These are phyloP conservation scores for Dictyostelium citrinum DNA, from an alignment of 78 protist genomes.

Conservation along the genomic window DNA sequence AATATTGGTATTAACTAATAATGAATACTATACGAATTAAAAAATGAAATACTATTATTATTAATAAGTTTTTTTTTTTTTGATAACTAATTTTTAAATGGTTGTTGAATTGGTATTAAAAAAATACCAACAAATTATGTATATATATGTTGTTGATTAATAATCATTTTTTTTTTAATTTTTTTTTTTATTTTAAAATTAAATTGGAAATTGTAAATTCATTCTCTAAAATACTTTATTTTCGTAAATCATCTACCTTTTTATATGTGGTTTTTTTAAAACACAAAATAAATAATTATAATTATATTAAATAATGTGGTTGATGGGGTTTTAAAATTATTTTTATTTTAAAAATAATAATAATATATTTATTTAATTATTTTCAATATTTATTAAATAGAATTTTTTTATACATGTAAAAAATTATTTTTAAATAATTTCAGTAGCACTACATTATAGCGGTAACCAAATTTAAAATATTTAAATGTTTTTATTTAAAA, in stretches of 20 bases:
- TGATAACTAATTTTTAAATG: not conserved
- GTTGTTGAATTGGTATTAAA: not conserved
- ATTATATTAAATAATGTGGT: not conserved
- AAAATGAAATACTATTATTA: not conserved
- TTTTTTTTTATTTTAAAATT: not conserved
- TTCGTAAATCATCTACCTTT: not conserved
- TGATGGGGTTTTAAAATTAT: not conserved
- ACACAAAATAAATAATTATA: not conserved
- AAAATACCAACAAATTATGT: not conserved
- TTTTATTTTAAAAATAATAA: not conserved
- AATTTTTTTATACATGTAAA: too few relatives aligned
- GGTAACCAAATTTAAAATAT: not conserved
- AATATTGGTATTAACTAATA: not conserved
- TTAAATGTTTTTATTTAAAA: not conserved
- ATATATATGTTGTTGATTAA: not conserved
- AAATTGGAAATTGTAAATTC: not conserved
- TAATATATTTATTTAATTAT: too few relatives aligned
- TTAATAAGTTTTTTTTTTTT: not conserved
- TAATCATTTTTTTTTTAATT: not conserved
- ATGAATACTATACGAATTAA: not conserved
- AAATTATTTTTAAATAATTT: too few relatives aligned
- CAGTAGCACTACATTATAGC: not conserved
- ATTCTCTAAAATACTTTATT: not conserved
- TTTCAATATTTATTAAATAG: not conserved
- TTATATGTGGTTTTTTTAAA: not conserved